These are phyloP conservation scores for Tolypocladium sp. DNA, from an alignment of 2,329 filamentous ascomycete species.

Conservation along the genomic window DNA sequence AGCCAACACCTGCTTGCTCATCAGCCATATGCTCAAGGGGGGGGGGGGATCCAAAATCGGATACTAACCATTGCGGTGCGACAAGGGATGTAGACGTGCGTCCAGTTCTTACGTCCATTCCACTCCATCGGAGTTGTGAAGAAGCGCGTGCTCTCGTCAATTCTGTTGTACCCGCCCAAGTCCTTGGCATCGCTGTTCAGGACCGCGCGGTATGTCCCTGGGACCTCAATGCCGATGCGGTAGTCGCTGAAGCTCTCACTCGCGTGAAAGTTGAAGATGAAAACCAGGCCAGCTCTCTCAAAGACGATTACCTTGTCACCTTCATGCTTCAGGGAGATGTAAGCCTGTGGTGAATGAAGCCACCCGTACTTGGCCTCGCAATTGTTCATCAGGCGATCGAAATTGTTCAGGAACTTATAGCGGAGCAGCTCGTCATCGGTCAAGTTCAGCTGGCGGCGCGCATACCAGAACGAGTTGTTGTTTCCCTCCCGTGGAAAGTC, in stretches of 20 bases:
- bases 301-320: conserved; percentile 92
- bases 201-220: conserved; percentile 80
- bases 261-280: conserved; percentile 94
- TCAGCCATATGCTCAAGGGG: background rate
- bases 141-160: conserved; percentile 75
- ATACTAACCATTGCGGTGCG: conserved; percentile 69
- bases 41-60: too few relatives aligned
- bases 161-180: conserved; percentile 71
- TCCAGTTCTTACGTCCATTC: conserved; percentile 85
- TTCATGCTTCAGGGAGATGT: conserved; percentile 90
- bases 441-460: conserved; percentile 85
- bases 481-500: conserved; percentile 95
- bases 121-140: conserved; percentile 87
- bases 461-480: conserved; percentile 89
- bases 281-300: conserved; percentile 81
- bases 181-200: conserved; percentile 70
- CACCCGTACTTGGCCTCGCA: conserved; percentile 85
- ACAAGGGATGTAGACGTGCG: conserved; percentile 82
- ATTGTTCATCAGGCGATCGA: conserved; percentile 85
- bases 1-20: conserved; percentile 38
- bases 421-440: conserved; percentile 77
- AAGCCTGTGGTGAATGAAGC: conserved; percentile 78
- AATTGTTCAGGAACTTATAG: conserved; percentile 87
- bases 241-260: conserved; percentile 83
- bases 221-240: conserved; percentile 74